Base-by-base conservation (phyloP, 108 stramenopile genomes). In the Conticribra weissflogii region DNA sequence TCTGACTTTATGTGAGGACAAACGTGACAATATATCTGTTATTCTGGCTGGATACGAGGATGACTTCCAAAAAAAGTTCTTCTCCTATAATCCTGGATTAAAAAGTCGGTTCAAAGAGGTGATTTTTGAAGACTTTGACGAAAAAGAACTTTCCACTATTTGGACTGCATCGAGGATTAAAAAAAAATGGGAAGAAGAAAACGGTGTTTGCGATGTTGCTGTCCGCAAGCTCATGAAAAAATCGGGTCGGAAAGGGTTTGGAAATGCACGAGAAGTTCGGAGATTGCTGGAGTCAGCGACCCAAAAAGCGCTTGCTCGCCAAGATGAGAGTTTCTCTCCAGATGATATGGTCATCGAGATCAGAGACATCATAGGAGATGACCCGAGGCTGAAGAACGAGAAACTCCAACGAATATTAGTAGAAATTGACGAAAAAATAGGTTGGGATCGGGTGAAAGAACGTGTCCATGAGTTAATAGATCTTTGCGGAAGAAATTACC, bases 31-130 rank as follows among this genome's bases (percentile, higher is more conserved):
- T 18, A 46, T 77, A 16, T 82, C 81, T n/a, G 24, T 82, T 4
- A 77, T 82, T 33, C 66, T 82, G 14, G 81, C 81, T 72, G 81
- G 81, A 25, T 82, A 82, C 57, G 75, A 82, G 66, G 64, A 67
- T 28, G 81, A 82, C 29, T 72, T 82, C 46, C 33, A 82, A 18
- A 58, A 82, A 15, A 77, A 77, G 41, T 56, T 82, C 14, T 82
- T 77, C 52, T 18, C 70, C 4, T 82, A 65, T 50, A 82, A 82
- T 59, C 51, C 54, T 45, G 81, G 81, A 15, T 71, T 82, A 21
- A 72, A 64, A 49, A 77, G 76, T 36, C 50, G 81, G 2, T 82
- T 82, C 54, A 63, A 19, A 5, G 62, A 70, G 47, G 54, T 82
- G 15, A 33, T 53, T 24, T 82, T 82, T 68, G 76, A 82, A 15